phyloP scores from a whole-genome alignment of 331 rosid genomes.

The Quercus phellos region DNA sequence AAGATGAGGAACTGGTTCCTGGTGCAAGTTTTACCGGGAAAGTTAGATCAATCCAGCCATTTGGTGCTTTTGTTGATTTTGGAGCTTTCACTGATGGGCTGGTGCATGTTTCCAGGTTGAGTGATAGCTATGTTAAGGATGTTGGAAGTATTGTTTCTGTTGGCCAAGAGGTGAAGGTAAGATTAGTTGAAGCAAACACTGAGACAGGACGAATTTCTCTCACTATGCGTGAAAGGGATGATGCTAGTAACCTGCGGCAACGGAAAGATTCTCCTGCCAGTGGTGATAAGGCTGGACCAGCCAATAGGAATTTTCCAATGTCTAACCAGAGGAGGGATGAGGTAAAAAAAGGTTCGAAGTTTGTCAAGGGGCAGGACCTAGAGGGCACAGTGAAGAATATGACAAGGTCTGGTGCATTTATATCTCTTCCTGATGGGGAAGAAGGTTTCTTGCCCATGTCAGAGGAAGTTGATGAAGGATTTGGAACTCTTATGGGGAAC shows the following conservation, averaged over 20 bases:
- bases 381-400: slow-evolving; percentile 82
- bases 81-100: slow-evolving; percentile 98
- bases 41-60: slow-evolving; percentile 86
- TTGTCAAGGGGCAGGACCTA: slow-evolving; percentile 71
- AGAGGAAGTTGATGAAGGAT: slow-evolving; percentile 74
- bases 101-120: slow-evolving; percentile 86
- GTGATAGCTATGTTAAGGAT: slow-evolving; percentile 82
- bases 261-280: slow-evolving; percentile 44
- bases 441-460: slow-evolving; percentile 86
- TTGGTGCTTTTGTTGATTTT: slow-evolving; percentile 91
- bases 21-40: slow-evolving; percentile 90
- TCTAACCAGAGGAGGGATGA: slow-evolving; percentile 48
- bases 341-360: slow-evolving; percentile 47
- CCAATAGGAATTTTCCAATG: slow-evolving; percentile 52
- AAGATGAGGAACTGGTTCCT: slow-evolving; percentile 70
- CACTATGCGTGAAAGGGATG: slow-evolving; percentile 72
- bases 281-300: slow-evolving; percentile 52
- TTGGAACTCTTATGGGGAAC: slow-evolving; percentile 72
- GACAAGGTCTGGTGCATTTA: slow-evolving; percentile 73
- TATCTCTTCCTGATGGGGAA: slow-evolving; percentile 93
- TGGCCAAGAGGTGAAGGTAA: slow-evolving; percentile 96
- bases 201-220: slow-evolving; percentile 87
- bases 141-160: slow-evolving; percentile 78
- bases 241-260: slow-evolving; percentile 37
- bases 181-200: slow-evolving; percentile 66